Percentiles rank a stretch among this genome's conserved stretches.
These are phyloP conservation scores for sorghum (Sorghum bicolor) DNA, from an alignment of 176 grass and related monocot genomes.

Conservation along the genomic window Sorghum_bicolor_NCBIv3 NC_012875.2:55329001-55329500, in stretches of 20 bases:
- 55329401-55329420: slow-evolving; percentile 72
- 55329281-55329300: not conserved
- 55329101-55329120: slow-evolving; percentile 54
- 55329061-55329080: slow-evolving; percentile 63
- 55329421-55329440: slow-evolving; percentile 33
- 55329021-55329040: slow-evolving; percentile 69
- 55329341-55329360: slow-evolving; percentile 90
- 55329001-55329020: slow-evolving; percentile 64
- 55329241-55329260: slow-evolving; percentile 93
- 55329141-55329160: slow-evolving; percentile 92
- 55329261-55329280: slow-evolving; percentile 22
- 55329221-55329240: slow-evolving; percentile 88
- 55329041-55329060: slow-evolving; percentile 84
- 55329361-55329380: slow-evolving; percentile 69
- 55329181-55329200: slow-evolving; percentile 62
- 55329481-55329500: slow-evolving; percentile 81
- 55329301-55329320: not conserved
- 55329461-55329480: slow-evolving; percentile 55
- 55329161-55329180: slow-evolving; percentile 70
- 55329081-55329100: slow-evolving; percentile 84
- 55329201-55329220: slow-evolving; percentile 76
- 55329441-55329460: slow-evolving; percentile 39
- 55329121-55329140: slow-evolving; percentile 34
- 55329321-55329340: slow-evolving; percentile 19
- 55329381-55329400: slow-evolving; percentile 81